Base-by-base conservation (phyloP, 1,284 basidiomycete genomes). In the Marasmius tenuissimus region DNA sequence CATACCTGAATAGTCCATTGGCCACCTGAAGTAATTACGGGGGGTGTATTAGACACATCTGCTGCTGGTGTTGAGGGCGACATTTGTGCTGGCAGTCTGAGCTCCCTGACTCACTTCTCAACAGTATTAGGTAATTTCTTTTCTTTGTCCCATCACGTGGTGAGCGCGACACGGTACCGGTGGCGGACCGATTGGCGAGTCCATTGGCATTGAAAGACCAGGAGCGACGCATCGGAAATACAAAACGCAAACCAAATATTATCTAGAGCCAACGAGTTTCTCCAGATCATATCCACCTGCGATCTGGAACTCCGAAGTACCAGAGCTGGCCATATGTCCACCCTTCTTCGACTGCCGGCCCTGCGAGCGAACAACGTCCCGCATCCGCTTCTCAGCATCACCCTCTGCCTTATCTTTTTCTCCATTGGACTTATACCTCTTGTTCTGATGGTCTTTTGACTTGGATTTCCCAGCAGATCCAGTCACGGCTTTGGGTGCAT, bases 321-420 rank as follows among this genome's bases (percentile, higher is more conserved):
- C 91, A 66, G 84, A 87, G 62, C 88, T 88, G 61, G 88, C 85
- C 81, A 97, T 85, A 65, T 87, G 82, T 35, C 96, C 96, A 42
- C 86, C 86, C 72, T 89, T 88, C 81, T 92, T 96, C 61, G 86
- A 84, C 63, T 91, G 76, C 59, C 91, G 83, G n/a, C 96, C 96
- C 74, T 95, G 90, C 37, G 85, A 84, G 54, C 96, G 84, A 39
- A 97, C 95, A 42, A 92, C 87, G 57, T 88, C 87, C 70, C 92
- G 89, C 96, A 98, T 98, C 54, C 94, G 84, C 69, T 81, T 81
- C 76, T 96, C 94, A 5, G 91, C 85, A 64, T 88, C 88, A 16
- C 75, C 78, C 39, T 75, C 70, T 12, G 81, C 80, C 57, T 86
- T 84, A 68, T 77, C 78, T 63, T 77, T 81, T 66, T 72, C 70